phyloP scores from a whole-genome alignment of 176 grass and related monocot genomes.

The Avena sativa region DNA sequence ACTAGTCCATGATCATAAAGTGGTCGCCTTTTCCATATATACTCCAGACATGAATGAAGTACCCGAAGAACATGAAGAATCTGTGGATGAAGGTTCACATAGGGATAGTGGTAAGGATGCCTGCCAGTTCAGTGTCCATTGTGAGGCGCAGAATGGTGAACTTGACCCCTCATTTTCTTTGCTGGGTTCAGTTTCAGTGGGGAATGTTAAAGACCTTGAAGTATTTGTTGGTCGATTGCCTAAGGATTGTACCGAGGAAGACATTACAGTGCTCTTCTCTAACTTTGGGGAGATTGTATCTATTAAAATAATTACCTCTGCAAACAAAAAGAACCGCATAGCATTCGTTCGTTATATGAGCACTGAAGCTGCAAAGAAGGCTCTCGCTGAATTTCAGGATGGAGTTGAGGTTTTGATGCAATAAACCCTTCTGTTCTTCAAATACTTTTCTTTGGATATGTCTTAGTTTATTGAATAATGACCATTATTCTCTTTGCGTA shows the following conservation, averaged over 20 bases:
- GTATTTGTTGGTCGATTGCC: conserved; percentile 76
- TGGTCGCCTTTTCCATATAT: conserved; percentile 28
- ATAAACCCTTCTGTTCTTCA: conserved; percentile 35
- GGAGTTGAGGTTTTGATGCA: conserved; percentile 69
- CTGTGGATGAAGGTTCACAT: conserved; percentile 22
- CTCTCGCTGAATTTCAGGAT: conserved; percentile 73
- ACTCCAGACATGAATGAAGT: conserved; percentile 38
- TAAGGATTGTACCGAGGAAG: conserved; percentile 64
- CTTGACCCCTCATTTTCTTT: conserved; percentile 43
- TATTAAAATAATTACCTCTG: conserved; percentile 52
- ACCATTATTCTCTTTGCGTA: conserved; percentile 36
- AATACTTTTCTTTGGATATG: conserved; percentile 23
- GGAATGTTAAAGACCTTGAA: conserved; percentile 54
- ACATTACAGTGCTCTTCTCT: conserved; percentile 63
- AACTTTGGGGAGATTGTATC: conserved; percentile 75
- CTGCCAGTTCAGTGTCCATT: conserved; percentile 24
- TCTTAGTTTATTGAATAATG: conserved; percentile 26
- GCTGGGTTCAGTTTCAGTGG: conserved; percentile 36
- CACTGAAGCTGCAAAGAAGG: conserved; percentile 66
- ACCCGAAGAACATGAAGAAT: conserved; percentile 30
- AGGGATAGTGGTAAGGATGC: conserved; percentile 23
- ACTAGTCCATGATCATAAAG: not conserved
- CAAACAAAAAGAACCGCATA: conserved; percentile 57
- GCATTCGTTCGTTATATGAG: conserved; percentile 73
- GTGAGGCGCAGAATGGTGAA: conserved; percentile 39